Base-by-base conservation (phyloP, 192 early-diverging fungal species). In the Polychytrium aggregatum region DNA sequence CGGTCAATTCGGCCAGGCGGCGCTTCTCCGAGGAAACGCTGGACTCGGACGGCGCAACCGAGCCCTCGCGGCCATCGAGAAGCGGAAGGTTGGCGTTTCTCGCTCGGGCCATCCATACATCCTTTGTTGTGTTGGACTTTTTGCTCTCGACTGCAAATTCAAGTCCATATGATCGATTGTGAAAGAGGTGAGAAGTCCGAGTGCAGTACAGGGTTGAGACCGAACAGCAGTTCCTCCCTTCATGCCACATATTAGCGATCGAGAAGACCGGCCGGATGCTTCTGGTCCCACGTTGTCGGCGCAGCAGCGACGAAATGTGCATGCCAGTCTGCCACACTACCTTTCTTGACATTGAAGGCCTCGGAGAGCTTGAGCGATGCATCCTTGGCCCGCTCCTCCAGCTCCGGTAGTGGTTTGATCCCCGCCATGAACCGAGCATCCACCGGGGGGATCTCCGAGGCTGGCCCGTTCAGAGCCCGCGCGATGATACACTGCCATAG, bases 301-400 rank as follows among this genome's bases (percentile, higher is more conserved):
- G 17, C 38, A 20, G 30, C 2, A 41, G 16, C 9, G 22, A 47
- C 5, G 24, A 25, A 35, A 48, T 13, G 16, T 11, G 8, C 27
- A 16, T 16, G 3, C n/a, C 27, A 53, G 10, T 18, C 18, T 47
- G 27, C 3, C 22, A 0, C 17, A 21, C 46, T 64, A 70, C 77
- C 61, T 59, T 82, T 74, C 38, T 62, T 67, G 46, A 86, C 60
- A 37, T 68, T 47, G 50, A 76, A 82, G 6, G 72, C 39, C 37
- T 60, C 57, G 38, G 57, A 59, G 30, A 86, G 25, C 27, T 67
- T 60, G 20, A 71, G 50, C 0, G 64, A 56, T 0, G 73, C 36
- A 0, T 48, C 53, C 43, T 62, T 64, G 0, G 70, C 70, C 3
- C 37, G 46, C 34, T 71, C 68, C 10, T 65, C 27, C 20, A 84